A percentile compares a stretch with the other conserved stretches of the same genome.
Evolutionary conservation across 108 stramenopile genomes (phyloP).

Genomic region (Skeletonema marinoi): DNA sequence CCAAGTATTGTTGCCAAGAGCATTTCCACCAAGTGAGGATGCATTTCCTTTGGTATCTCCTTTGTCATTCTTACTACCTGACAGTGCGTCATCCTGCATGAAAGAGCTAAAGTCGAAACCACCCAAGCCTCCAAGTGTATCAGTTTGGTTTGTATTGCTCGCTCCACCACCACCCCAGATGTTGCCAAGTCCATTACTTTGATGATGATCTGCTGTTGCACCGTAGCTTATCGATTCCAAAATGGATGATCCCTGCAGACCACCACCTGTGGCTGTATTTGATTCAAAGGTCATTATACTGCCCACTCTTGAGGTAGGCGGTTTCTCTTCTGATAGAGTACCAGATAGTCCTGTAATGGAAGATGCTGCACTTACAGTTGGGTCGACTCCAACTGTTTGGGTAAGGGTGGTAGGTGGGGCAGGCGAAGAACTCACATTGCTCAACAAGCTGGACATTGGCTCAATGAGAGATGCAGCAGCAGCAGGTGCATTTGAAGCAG

Average conservation of each 20-base stretch:
- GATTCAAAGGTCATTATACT: conserved; percentile 45
- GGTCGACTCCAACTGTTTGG: conserved; percentile 3
- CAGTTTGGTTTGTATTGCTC: conserved; percentile 12
- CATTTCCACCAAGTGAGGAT: background rate
- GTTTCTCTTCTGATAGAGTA: conserved; percentile 6
- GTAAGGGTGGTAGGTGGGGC: conserved; percentile 2
- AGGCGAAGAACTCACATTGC: background rate
- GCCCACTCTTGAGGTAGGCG: conserved; percentile 34
- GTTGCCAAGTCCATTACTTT: conserved; percentile 4
- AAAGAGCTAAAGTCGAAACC: conserved; percentile 5
- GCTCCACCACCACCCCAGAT: conserved; percentile 9
- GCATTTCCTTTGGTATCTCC: background rate
- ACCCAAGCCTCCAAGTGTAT: conserved; percentile 1
- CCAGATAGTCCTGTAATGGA: conserved; percentile 47
- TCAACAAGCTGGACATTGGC: conserved; percentile 32
- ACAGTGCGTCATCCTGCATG: background rate
- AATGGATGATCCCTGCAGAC: conserved; percentile 33
- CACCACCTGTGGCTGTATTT: conserved; percentile 2
- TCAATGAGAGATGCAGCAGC: conserved; percentile 10
- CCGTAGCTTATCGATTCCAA: conserved; percentile 30
- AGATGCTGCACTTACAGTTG: conserved; percentile 40
- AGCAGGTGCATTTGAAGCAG: conserved; percentile 1
- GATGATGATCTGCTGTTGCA: background rate
- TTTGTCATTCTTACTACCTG: background rate
- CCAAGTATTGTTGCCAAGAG: conserved; percentile 2